Percentiles rank a stretch among this genome's conserved stretches.
phyloP scores from a whole-genome alignment of 306 rosid genomes.

The Cucumis melo region DNA sequence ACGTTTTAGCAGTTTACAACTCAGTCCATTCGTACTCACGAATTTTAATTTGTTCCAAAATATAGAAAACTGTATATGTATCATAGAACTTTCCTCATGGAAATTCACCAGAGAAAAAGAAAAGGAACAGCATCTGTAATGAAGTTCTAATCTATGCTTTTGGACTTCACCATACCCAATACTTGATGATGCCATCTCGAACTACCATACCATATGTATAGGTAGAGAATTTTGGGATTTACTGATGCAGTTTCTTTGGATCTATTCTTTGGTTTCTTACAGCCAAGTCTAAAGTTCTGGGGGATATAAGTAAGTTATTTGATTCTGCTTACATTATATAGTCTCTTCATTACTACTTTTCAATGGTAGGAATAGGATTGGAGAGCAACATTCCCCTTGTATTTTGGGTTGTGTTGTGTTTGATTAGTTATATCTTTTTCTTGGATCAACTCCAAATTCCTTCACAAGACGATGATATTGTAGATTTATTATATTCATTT shows the following conservation, averaged over 20 bases:
- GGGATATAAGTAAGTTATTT: background rate
- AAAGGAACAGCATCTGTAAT: background rate
- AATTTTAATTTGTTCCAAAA: background rate
- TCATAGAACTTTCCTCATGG: constrained; percentile 1
- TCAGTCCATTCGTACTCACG: background rate
- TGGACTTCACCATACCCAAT: constrained; percentile 1
- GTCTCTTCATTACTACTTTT: background rate
- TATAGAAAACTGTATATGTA: constrained; percentile 9
- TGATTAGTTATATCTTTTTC: background rate
- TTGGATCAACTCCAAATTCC: background rate
- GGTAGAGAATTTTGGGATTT: constrained; percentile 5
- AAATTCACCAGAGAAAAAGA: background rate
- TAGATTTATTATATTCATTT: background rate
- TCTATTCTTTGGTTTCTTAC: background rate
- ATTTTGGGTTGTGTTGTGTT: background rate
- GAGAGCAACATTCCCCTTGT: background rate
- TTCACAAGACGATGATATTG: background rate
- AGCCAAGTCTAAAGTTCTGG: background rate
- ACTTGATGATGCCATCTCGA: background rate
- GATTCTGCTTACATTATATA: background rate
- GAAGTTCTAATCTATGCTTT: constrained; percentile 2
- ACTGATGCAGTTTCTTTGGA: background rate
- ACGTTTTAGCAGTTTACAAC: background rate
- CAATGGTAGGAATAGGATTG: background rate
- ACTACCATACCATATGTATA: background rate